These are phyloP conservation scores for Teunomyces atbi DNA, from an alignment of 805 yeast genomes.

Conservation along the genomic window DNA sequence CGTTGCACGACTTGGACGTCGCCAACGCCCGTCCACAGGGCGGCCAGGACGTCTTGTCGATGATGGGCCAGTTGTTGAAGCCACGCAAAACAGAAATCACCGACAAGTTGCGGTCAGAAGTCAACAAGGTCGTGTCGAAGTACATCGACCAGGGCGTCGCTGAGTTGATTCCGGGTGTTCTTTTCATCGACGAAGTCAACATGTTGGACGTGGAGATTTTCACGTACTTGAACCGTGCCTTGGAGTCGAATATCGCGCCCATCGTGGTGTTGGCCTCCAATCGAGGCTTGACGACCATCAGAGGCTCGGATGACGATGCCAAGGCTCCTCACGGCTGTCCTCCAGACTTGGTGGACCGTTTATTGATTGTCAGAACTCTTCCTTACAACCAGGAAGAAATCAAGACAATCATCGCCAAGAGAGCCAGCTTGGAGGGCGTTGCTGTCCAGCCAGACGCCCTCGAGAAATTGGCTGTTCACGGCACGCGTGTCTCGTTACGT, in stretches of 20 bases:
- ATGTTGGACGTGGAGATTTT: constrained; percentile 98
- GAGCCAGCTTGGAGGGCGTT: constrained; percentile 76
- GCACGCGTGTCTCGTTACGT: constrained; percentile 77
- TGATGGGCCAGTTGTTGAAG: constrained; percentile 96
- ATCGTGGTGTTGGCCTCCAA: constrained; percentile 94
- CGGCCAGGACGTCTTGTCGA: constrained; percentile 92
- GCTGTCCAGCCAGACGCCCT: constrained; percentile 68
- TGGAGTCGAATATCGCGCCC: constrained; percentile 90
- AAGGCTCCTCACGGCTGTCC: constrained; percentile 96
- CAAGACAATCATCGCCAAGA: constrained; percentile 72
- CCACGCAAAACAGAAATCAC: constrained; percentile 97
- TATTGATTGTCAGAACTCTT: constrained; percentile 86
- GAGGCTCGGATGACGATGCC: constrained; percentile 82
- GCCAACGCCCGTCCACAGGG: constrained; percentile 97
- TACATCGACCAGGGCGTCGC: constrained; percentile 98
- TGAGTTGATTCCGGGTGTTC: constrained; percentile 94
- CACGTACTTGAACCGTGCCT: constrained; percentile 89
- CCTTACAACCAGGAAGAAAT: constrained; percentile 87
- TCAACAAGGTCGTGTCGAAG: constrained; percentile 91
- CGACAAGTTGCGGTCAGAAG: constrained; percentile 90
- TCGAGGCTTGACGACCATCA: constrained; percentile 86
- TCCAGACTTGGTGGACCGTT: constrained; percentile 87
- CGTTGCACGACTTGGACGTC: constrained; percentile 92
- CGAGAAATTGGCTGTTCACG: constrained; percentile 69
- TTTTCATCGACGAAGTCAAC: constrained; percentile 97